Evolutionary conservation across 2,329 filamentous ascomycete genomes (phyloP), one percentile per base, ranked within the genome.

Genomic region (Madurella mycetomatis): DNA sequence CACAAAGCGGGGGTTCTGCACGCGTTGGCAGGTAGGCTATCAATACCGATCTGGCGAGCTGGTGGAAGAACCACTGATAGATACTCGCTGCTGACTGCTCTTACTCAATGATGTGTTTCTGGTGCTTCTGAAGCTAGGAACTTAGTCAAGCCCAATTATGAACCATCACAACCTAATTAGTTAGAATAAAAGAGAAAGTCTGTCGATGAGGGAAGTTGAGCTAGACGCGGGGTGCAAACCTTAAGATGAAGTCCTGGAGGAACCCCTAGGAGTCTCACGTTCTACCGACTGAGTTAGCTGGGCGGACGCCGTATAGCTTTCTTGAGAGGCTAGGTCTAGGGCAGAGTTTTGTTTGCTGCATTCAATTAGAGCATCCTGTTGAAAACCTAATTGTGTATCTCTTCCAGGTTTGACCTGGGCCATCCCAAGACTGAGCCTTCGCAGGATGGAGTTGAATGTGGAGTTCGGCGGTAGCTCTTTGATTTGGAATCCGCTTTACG

Each of bases 211-310:
- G 34, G 34, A 9, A 37, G 11, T 37, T 37, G 34, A 37, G 34
- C 34, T 9, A 4, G 34, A 37, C 34, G 34, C 11, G 9, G 34
- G 43, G 15, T 8, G 9, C 30, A 15, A 9, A 47, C 45, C 15
- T 32, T 34, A 17, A 25, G 8, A 41, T 30, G 47, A 11, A 34
- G 19, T 25, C 12, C 16, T n/a, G 7, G 37, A 41, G 18, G 15
- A 45, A 2, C 42, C 53, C 42, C 78, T 80, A 80, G 80, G 82
- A 85, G 83, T 84, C 82, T 83, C 77, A 84, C 82, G 82, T 81
- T 85, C 82, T 85, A 84, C 79, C 78, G 78, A 83, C 82, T 83
- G 80, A 83, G 80, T 79, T 83, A 83, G 76, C 77, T 76, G 72
- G 76, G 76, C 75, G 11, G 34, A 37, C 13, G 34, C 34, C 34